These are phyloP conservation scores for Cephalotrichum gorgonifer DNA, from an alignment of 2,329 filamentous ascomycete species.

Conservation along the genomic window DNA sequence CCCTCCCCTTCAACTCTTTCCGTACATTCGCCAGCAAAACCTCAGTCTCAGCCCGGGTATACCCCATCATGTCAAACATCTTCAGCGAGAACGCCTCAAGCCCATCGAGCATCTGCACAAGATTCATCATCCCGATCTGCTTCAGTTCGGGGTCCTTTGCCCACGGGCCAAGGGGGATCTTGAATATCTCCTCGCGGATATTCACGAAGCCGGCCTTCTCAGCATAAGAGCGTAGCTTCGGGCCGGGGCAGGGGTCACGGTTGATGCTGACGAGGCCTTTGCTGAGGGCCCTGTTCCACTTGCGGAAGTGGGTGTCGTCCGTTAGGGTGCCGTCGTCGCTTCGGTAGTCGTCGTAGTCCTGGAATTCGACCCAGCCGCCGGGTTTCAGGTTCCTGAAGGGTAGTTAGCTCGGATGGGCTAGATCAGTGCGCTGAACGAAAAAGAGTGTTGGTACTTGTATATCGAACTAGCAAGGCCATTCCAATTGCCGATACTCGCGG, in stretches of 20 bases:
- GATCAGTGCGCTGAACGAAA: slow-evolving; percentile 3
- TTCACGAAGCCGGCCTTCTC: slow-evolving; percentile 38
- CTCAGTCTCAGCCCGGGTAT: slow-evolving; percentile 15
- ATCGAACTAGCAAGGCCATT: slow-evolving; percentile 10
- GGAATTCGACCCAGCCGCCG: slow-evolving; percentile 44
- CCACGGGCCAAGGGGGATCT: slow-evolving; percentile 45
- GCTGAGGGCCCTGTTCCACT: slow-evolving; percentile 13
- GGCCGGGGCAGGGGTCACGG: slow-evolving; percentile 17
- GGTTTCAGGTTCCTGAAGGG: slow-evolving; percentile 35
- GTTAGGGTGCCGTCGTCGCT: slow-evolving; percentile 17
- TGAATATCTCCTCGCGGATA: slow-evolving; percentile 36
- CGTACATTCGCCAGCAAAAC: slow-evolving; percentile 16
- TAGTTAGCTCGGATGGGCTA: not conserved
- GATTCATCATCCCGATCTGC: slow-evolving; percentile 17
- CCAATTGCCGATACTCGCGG: slow-evolving; percentile 18
- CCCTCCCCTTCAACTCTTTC: slow-evolving; percentile 16
- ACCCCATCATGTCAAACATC: slow-evolving; percentile 15
- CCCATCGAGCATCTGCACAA: slow-evolving; percentile 12
- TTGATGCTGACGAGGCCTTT: slow-evolving; percentile 13
- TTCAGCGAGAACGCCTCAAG: slow-evolving; percentile 16
- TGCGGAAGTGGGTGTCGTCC: slow-evolving; percentile 11
- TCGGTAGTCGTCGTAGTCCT: slow-evolving; percentile 32
- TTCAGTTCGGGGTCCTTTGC: slow-evolving; percentile 28
- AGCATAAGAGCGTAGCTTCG: slow-evolving; percentile 14
- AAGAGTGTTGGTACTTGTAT: slow-evolving; percentile 13